Evolutionary conservation across 2,329 filamentous ascomycete species (phyloP).

Genomic region (Escovopsis weberi): DNA sequence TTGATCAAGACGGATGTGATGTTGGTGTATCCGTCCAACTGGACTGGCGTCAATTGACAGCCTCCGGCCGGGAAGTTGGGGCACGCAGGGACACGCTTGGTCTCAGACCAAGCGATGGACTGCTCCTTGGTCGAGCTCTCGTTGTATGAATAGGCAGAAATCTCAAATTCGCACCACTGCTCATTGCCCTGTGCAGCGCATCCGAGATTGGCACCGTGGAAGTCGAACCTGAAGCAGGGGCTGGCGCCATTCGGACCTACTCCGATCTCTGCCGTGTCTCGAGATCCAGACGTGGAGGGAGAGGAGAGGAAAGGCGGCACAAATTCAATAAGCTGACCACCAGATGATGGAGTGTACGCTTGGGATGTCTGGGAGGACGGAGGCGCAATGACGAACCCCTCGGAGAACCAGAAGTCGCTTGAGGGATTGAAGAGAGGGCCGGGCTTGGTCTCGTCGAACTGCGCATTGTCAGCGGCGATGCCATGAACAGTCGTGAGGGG

Average conservation of each 20-base stretch:
- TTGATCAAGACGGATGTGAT: conserved; percentile 25
- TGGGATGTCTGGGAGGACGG: conserved; percentile 18
- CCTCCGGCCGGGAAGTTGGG: conserved; percentile 17
- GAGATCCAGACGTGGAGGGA: conserved; percentile 9
- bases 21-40: conserved; percentile 23
- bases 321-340: conserved; percentile 25
- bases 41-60: conserved; percentile 21
- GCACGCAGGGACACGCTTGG: conserved; percentile 24
- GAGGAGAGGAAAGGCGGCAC: conserved; percentile 21
- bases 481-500: too few relatives aligned
- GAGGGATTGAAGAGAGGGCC: conserved; percentile 26
- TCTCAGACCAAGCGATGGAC: conserved; percentile 26
- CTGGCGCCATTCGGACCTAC: conserved; percentile 23
- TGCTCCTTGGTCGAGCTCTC: conserved; percentile 17
- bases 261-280: conserved; percentile 25
- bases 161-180: conserved; percentile 26
- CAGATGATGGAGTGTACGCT: conserved; percentile 23
- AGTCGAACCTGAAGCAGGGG: conserved; percentile 25
- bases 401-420: conserved; percentile 27
- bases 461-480: conserved; percentile 6
- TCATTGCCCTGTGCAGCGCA: conserved; percentile 22
- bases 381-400: conserved; percentile 25
- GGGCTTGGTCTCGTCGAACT: conserved; percentile 23
- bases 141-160: conserved; percentile 27
- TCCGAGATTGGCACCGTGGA: conserved; percentile 24